phyloP scores from a whole-genome alignment of 495 filamentous ascomycete species.

The Tuber borchii region DNA sequence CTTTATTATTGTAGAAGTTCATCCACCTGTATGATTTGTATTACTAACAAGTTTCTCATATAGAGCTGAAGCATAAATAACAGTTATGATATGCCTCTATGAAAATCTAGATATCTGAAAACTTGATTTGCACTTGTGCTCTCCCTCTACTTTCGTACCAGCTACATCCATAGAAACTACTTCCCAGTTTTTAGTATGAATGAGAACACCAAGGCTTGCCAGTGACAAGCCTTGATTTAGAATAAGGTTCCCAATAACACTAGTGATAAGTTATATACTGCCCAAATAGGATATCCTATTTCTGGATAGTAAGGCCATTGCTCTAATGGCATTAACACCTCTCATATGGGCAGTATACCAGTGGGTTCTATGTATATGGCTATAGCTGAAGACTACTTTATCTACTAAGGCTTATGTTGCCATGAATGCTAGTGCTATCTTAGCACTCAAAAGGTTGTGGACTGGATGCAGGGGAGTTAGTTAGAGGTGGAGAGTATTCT shows the following conservation, averaged over 20 bases:
- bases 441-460: conserved; percentile 46
- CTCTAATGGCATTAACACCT: conserved; percentile 48
- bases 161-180: no score
- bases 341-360: conserved; percentile 47
- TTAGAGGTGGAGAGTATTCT: not conserved
- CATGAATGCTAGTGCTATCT: conserved; percentile 52
- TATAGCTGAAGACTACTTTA: conserved; percentile 45
- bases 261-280: conserved; percentile 51
- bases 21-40: no score
- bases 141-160: no score
- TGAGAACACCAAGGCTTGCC: no score
- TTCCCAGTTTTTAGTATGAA: no score
- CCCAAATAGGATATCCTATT: conserved; percentile 50
- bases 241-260: conserved; percentile 45
- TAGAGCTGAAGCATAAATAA: no score
- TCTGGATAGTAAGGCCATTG: conserved; percentile 55
- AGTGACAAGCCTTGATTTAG: no score
- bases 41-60: no score
- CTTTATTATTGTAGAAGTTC: no score
- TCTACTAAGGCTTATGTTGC: conserved; percentile 48
- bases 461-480: not conserved
- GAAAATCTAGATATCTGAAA: no score
- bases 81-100: no score
- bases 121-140: no score
- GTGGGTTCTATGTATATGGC: conserved; percentile 50